phyloP scores from a whole-genome alignment of 1,139 yeast species.

The Lizanozyma gosingica region DNA sequence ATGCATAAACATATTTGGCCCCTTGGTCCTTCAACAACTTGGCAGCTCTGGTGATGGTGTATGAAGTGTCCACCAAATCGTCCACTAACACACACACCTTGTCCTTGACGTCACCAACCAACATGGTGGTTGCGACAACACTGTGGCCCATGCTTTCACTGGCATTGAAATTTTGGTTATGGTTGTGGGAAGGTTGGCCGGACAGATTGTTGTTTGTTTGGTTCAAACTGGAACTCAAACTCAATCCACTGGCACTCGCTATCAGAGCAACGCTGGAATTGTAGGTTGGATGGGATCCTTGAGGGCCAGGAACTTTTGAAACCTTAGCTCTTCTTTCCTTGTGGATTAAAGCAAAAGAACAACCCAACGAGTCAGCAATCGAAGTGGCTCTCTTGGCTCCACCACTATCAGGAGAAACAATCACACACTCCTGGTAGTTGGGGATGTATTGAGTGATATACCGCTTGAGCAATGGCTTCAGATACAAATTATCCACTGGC shows the following conservation, averaged over 20 bases:
- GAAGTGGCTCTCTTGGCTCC: constrained; percentile 96
- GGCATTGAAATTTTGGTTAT: neutral
- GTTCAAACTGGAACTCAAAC: constrained; percentile 1
- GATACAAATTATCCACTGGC: constrained; percentile 86
- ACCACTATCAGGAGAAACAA: constrained; percentile 95
- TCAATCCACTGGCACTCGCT: constrained; percentile 1
- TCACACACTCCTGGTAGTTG: constrained; percentile 66
- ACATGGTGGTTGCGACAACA: constrained; percentile 67
- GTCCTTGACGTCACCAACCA: constrained; percentile 86
- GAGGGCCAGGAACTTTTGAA: constrained; percentile 17
- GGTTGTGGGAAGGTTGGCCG: neutral
- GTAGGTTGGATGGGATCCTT: neutral
- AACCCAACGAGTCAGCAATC: constrained; percentile 81
- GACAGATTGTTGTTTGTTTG: neutral
- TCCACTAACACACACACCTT: constrained; percentile 82
- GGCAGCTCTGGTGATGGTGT: constrained; percentile 88
- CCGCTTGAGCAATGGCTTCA: constrained; percentile 74
- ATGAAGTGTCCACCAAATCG: constrained; percentile 90
- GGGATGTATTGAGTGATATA: constrained; percentile 71
- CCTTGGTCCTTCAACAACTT: constrained; percentile 88
- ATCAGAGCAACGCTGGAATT: neutral
- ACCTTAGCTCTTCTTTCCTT: constrained; percentile 72
- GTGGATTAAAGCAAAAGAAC: constrained; percentile 91
- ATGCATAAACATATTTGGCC: constrained; percentile 75
- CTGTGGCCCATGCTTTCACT: constrained; percentile 9